Evolutionary conservation across 2,329 filamentous ascomycete genomes (phyloP).

Genomic region (Fusarium nurragi): DNA sequence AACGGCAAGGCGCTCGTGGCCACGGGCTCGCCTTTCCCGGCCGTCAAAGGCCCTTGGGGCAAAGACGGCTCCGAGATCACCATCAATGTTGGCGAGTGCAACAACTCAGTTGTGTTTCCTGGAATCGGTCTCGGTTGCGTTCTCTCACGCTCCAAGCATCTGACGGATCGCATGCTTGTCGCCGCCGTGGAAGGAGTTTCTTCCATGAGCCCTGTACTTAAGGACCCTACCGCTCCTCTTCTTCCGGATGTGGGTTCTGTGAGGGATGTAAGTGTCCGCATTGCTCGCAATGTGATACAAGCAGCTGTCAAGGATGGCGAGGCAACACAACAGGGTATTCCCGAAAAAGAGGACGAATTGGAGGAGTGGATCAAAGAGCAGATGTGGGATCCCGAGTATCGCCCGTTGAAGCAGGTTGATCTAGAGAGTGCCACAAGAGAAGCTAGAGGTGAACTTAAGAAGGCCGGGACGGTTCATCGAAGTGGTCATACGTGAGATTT

Average conservation of each 20-base stretch:
- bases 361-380: conserved; percentile 79
- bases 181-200: conserved; percentile 80
- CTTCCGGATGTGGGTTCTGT: conserved; percentile 81
- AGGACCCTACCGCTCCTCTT: conserved; percentile 70
- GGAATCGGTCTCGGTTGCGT: conserved; percentile 85
- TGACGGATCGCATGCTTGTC: conserved; percentile 84
- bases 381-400: conserved; percentile 81
- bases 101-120: conserved; percentile 87
- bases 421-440: conserved; percentile 61
- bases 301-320: conserved; percentile 75
- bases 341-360: conserved; percentile 61
- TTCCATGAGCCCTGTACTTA: conserved; percentile 73
- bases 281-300: conserved; percentile 79
- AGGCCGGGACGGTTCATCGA: conserved; percentile 45
- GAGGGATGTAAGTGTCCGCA: conserved; percentile 77
- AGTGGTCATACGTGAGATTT: conserved; percentile 13
- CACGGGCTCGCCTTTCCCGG: conserved; percentile 83
- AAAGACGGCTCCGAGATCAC: conserved; percentile 54
- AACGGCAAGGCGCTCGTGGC: conserved; percentile 80
- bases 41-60: conserved; percentile 71
- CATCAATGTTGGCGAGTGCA: conserved; percentile 77
- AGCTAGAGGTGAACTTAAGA: conserved; percentile 56
- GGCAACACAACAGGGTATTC: conserved; percentile 72
- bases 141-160: conserved; percentile 70
- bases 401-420: conserved; percentile 68